phyloP scores from a whole-genome alignment of 1,284 basidiomycete species.

The Thelephora terrestris region DNA sequence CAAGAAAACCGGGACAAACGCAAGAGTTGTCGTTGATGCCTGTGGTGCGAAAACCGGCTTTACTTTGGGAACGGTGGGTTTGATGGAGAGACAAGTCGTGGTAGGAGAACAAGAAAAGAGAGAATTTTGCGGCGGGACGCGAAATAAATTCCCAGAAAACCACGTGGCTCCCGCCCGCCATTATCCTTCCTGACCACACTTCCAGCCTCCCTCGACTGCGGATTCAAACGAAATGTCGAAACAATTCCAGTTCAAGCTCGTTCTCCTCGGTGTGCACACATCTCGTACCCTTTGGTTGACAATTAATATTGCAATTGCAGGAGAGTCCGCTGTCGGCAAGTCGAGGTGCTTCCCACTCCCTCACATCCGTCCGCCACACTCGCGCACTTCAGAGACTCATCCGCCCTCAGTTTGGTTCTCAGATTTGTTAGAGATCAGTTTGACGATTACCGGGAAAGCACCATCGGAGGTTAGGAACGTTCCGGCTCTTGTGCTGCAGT shows the following conservation, averaged over 20 bases:
- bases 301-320: conserved; percentile 28
- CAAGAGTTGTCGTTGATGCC: not conserved
- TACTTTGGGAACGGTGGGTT: too few species aligned
- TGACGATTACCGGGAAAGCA: conserved; percentile 92
- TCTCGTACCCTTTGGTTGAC: conserved; percentile 5
- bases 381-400: conserved; percentile 7
- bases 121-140: not conserved
- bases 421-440: conserved; percentile 97
- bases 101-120: not conserved
- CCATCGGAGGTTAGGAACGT: conserved; percentile 58
- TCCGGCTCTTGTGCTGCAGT: conserved; percentile 3
- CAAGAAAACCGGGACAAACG: not conserved
- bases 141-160: not conserved
- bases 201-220: not conserved
- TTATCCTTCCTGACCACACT: not conserved
- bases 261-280: conserved; percentile 64
- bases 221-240: conserved; percentile 47
- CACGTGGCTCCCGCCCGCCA: not conserved
- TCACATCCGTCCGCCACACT: not conserved
- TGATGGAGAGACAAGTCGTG: not conserved
- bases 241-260: conserved; percentile 85
- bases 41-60: not conserved
- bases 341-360: conserved; percentile 50
- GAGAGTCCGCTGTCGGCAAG: conserved; percentile 96
- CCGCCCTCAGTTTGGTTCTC: conserved; percentile 64